phyloP scores from a whole-genome alignment of 192 early-diverging fungal genomes.

The Coemansia aciculifera region DNA sequence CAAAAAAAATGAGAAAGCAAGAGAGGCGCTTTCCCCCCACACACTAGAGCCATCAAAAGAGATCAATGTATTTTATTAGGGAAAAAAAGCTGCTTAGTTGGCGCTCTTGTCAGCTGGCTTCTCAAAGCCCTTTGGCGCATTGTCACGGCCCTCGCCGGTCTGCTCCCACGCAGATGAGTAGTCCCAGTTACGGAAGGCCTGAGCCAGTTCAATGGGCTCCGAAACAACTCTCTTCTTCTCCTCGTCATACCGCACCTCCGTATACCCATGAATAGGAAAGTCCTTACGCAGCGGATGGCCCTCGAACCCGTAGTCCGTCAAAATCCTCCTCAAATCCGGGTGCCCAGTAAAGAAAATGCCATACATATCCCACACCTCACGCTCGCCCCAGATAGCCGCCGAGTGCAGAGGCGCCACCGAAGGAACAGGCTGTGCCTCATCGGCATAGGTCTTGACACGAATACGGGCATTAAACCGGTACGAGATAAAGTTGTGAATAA shows the following conservation, averaged over 20 bases:
- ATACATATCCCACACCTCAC: conserved; percentile 98
- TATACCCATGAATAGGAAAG: conserved; percentile 98
- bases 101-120: conserved; percentile 22
- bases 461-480: conserved; percentile 89
- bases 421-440: conserved; percentile 88
- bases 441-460: conserved; percentile 96
- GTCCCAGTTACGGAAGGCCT: conserved; percentile 96
- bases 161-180: conserved; percentile 95
- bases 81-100: background rate
- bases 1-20: background rate
- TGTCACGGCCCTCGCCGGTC: conserved; percentile 63
- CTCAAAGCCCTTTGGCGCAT: conserved; percentile 52
- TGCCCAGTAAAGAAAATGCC: conserved; percentile 95
- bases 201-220: conserved; percentile 93
- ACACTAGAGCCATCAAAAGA: background rate
- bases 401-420: conserved; percentile 77
- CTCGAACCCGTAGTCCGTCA: conserved; percentile 99
- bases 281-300: conserved; percentile 95
- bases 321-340: conserved; percentile 93
- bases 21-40: background rate
- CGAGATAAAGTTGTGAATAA: conserved; percentile 91
- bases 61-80: background rate
- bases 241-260: conserved; percentile 98
- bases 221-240: conserved; percentile 96
- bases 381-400: conserved; percentile 96